Evolutionary conservation across 805 yeast species (phyloP).

Genomic region (Brettanomyces nanus): DNA sequence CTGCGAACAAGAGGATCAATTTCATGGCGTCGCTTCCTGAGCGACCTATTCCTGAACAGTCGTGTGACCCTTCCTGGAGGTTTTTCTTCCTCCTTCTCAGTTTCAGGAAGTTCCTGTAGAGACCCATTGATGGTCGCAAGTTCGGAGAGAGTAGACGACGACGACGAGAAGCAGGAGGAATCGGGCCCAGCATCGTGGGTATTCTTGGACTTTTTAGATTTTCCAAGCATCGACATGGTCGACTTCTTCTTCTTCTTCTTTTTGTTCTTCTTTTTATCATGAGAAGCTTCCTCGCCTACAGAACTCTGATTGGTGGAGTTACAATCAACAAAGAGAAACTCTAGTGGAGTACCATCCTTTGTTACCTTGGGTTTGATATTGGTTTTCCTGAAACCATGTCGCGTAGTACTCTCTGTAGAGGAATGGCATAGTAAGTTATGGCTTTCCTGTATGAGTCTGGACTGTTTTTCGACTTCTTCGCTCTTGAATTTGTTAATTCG

Average conservation of each 20-base stretch:
- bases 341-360: constrained; percentile 25
- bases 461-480: constrained; percentile 27
- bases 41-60: constrained; percentile 7
- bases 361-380: constrained; percentile 24
- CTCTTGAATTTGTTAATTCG: constrained; percentile 22
- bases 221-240: constrained; percentile 1
- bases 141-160: not conserved
- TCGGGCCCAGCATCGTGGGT: not conserved
- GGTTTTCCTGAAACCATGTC: constrained; percentile 21
- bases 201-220: not conserved
- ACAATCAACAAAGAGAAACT: constrained; percentile 28
- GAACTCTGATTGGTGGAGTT: constrained; percentile 12
- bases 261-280: not conserved
- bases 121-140: not conserved
- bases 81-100: not conserved
- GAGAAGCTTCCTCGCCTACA: not conserved
- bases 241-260: constrained; percentile 1
- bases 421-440: constrained; percentile 14
- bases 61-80: constrained; percentile 8
- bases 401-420: constrained; percentile 14
- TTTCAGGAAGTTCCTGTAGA: not conserved
- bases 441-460: constrained; percentile 21
- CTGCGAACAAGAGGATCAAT: not conserved
- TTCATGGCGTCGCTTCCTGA: constrained; percentile 1
- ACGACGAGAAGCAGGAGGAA: not conserved